A percentile compares a stretch with the other conserved stretches of the same genome.
These are phyloP conservation scores for Colletotrichum musae DNA, from an alignment of 2,329 filamentous ascomycete genomes.

Conservation along the genomic window DNA sequence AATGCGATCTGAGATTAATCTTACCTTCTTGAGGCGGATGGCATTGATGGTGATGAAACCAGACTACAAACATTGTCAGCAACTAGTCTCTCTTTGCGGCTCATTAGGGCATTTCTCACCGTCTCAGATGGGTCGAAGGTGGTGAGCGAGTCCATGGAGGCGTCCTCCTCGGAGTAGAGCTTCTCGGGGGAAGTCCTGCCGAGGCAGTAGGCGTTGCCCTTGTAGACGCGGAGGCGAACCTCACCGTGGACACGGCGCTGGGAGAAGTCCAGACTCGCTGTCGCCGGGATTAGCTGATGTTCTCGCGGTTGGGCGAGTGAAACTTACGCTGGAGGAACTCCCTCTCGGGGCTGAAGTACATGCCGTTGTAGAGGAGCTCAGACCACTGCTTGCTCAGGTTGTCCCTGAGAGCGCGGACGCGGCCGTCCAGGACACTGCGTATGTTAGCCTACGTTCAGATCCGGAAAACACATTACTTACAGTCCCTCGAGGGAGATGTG, in stretches of 20 bases:
- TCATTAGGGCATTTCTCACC: conserved; percentile 16
- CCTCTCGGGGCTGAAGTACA: conserved; percentile 65
- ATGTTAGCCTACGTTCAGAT: not conserved
- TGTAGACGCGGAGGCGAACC: conserved; percentile 52
- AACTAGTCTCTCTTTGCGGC: not conserved
- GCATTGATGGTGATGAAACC: conserved; percentile 79
- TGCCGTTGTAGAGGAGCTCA: conserved; percentile 59
- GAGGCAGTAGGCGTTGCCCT: conserved; percentile 61
- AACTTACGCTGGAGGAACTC: conserved; percentile 33
- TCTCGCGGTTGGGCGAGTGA: accelerated
- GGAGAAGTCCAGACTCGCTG: conserved; percentile 37
- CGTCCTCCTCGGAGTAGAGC: conserved; percentile 65
- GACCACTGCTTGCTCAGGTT: conserved; percentile 61
- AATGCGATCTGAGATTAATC: not conserved
- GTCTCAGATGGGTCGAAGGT: conserved; percentile 59
- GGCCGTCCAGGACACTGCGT: conserved; percentile 63
- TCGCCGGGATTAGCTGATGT: not conserved
- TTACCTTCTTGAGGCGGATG: conserved; percentile 71
- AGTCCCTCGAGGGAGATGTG: conserved; percentile 68
- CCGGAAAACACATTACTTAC: not conserved
- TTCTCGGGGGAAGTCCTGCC: conserved; percentile 63
- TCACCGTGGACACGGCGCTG: conserved; percentile 43
- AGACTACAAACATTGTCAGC: conserved; percentile 10
- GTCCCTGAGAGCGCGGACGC: conserved; percentile 68
- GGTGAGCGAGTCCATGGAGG: conserved; percentile 65